Evolutionary conservation across 139 green algal genomes (phyloP).

Genomic region (Yamagishiella unicocca): DNA sequence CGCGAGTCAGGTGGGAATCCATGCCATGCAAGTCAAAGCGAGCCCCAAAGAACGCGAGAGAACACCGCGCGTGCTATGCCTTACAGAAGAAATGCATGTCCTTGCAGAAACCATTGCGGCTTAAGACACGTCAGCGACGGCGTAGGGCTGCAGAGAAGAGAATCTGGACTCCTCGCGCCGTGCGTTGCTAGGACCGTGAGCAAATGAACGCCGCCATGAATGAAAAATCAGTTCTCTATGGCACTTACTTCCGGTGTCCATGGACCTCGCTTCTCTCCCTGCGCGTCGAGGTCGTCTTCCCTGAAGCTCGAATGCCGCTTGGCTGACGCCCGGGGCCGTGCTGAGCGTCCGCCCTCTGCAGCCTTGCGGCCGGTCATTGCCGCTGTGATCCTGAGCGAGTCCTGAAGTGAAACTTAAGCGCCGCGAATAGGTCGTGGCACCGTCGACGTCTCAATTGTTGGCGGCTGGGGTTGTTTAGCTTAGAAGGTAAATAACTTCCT

Average conservation of each 20-base stretch:
- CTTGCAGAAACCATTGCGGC: too few relatives aligned
- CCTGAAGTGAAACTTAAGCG: too few relatives aligned
- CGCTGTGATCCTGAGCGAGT: not conserved
- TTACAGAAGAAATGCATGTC: too few relatives aligned
- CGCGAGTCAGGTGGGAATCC: not conserved
- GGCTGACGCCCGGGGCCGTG: not conserved
- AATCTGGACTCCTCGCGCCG: too few relatives aligned
- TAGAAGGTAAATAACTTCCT: not conserved
- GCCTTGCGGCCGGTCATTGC: conserved; percentile 29
- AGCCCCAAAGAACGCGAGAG: too few relatives aligned
- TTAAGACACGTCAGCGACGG: too few relatives aligned
- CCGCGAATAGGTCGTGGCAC: too few relatives aligned
- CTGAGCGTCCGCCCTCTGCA: not conserved
- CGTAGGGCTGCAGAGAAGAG: too few relatives aligned
- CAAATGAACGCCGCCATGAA: not conserved
- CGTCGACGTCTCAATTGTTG: not conserved
- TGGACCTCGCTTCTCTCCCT: conserved; percentile 37
- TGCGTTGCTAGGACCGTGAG: not conserved
- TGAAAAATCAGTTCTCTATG: not conserved
- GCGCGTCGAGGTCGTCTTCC: conserved; percentile 20
- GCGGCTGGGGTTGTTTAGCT: not conserved
- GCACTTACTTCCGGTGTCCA: conserved; percentile 37
- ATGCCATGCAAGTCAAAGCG: not conserved
- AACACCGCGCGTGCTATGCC: too few relatives aligned
- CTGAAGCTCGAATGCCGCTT: conserved; percentile 18